These are phyloP conservation scores for Madurella mycetomatis DNA, from an alignment of 2,329 filamentous ascomycete species.

Conservation along the genomic window DNA sequence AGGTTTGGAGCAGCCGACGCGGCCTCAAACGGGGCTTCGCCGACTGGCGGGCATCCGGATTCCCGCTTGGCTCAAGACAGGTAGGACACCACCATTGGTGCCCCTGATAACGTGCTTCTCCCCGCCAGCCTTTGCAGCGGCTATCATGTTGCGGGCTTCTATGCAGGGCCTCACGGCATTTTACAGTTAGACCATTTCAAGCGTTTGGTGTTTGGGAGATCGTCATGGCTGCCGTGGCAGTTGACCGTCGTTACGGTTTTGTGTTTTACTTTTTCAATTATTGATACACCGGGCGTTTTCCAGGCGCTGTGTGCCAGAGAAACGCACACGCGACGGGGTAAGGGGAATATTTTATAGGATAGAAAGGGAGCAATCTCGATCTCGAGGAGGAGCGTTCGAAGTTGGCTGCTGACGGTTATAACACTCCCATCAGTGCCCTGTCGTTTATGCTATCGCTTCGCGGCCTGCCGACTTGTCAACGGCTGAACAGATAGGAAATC, in stretches of 20 bases:
- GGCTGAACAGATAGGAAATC: too few species aligned
- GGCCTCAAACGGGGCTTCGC: conserved; percentile 3
- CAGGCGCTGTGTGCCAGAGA: background rate
- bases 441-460: background rate
- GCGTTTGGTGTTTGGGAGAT: background rate
- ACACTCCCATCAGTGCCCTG: background rate
- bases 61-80: conserved; percentile 1
- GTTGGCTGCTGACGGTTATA: background rate
- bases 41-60: conserved; percentile 3
- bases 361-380: conserved; percentile 24
- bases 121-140: background rate
- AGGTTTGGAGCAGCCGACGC: background rate
- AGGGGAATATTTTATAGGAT: conserved; percentile 18
- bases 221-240: conserved; percentile 1
- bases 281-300: background rate
- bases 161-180: background rate
- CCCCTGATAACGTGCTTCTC: background rate
- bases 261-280: background rate
- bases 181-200: background rate
- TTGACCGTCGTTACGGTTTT: background rate
- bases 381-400: conserved; percentile 8
- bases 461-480: too few species aligned
- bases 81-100: background rate
- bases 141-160: background rate
- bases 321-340: conserved; percentile 2